phyloP scores from a whole-genome alignment of 2,329 filamentous ascomycete genomes.

The Trichoderma atrobrunneum region DNA sequence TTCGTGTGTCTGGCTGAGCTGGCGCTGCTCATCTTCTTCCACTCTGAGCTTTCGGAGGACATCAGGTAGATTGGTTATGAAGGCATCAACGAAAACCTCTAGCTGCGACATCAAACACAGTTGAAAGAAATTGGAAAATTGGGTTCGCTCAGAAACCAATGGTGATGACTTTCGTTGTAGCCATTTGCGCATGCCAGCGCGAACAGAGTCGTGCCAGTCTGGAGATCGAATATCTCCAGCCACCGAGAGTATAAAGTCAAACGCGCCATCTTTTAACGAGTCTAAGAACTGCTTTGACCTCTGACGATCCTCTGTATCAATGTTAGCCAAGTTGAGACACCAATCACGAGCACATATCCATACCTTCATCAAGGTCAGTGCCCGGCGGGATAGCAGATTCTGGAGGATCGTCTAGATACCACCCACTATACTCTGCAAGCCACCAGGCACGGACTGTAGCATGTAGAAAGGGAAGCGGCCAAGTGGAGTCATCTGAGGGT shows the following conservation, averaged over 20 bases:
- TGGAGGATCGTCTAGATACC: slow-evolving; percentile 73
- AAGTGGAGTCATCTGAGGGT: slow-evolving; percentile 63
- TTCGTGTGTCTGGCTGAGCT: slow-evolving; percentile 62
- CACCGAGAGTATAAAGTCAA: slow-evolving; percentile 86
- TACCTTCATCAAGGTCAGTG: slow-evolving; percentile 61
- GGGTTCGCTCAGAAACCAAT: slow-evolving; percentile 63
- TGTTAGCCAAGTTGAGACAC: slow-evolving; percentile 22
- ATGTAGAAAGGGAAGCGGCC: slow-evolving; percentile 72
- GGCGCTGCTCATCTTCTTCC: slow-evolving; percentile 85
- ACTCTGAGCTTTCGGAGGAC: slow-evolving; percentile 79
- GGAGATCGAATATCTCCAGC: slow-evolving; percentile 76
- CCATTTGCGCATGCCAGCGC: slow-evolving; percentile 76
- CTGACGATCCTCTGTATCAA: slow-evolving; percentile 60
- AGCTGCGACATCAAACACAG: slow-evolving; percentile 72
- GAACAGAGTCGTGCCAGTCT: slow-evolving; percentile 85
- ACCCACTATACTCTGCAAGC: slow-evolving; percentile 89
- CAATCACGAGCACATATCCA: slow-evolving; percentile 18
- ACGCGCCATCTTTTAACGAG: slow-evolving; percentile 80
- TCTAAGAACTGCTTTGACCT: slow-evolving; percentile 72
- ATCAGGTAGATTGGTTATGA: slow-evolving; percentile 94
- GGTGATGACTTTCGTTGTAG: slow-evolving; percentile 76
- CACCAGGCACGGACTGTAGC: slow-evolving; percentile 80
- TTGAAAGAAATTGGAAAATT: slow-evolving; percentile 71
- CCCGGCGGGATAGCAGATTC: slow-evolving; percentile 54
- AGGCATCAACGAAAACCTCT: slow-evolving; percentile 84